Evolutionary conservation across 1,139 yeast species (phyloP).

Genomic region (Saccharomyces hybrid): DNA sequence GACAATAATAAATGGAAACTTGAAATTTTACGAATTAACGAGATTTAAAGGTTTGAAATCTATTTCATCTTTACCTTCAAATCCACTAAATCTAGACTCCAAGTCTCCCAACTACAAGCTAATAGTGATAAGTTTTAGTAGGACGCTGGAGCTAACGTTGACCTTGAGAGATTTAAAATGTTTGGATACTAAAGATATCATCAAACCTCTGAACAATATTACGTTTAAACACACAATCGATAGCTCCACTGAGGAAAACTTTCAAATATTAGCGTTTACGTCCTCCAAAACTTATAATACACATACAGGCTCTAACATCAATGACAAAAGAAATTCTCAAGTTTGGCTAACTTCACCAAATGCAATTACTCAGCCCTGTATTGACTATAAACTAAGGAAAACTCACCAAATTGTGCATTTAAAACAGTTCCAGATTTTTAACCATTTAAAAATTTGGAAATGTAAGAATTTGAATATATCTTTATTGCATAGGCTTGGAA

Average conservation of each 20-base stretch:
- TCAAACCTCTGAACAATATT: conserved; percentile 13
- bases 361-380: conserved; percentile 14
- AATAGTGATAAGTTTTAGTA: conserved; percentile 20
- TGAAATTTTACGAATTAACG: conserved; percentile 18
- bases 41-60: conserved; percentile 24
- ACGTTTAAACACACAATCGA: conserved; percentile 15
- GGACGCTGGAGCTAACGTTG: conserved; percentile 14
- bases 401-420: conserved; percentile 9
- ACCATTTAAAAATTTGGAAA: background rate
- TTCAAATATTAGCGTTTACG: conserved; percentile 5
- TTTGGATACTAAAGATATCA: conserved; percentile 1
- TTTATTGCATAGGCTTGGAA: background rate
- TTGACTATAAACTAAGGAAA: conserved; percentile 8
- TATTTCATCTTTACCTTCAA: conserved; percentile 10
- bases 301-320: background rate
- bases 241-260: conserved; percentile 17
- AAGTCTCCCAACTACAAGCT: conserved; percentile 10
- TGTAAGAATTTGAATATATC: background rate
- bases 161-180: conserved; percentile 8
- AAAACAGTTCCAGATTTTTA: conserved; percentile 12
- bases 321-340: conserved; percentile 6
- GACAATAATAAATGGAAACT: conserved; percentile 5
- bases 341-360: conserved; percentile 18
- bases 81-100: conserved; percentile 2
- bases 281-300: conserved; percentile 3